Percentiles rank a stretch among this genome's conserved stretches.
Evolutionary conservation across 2,329 filamentous ascomycete species (phyloP).

Genomic region (Coniella vitis): DNA sequence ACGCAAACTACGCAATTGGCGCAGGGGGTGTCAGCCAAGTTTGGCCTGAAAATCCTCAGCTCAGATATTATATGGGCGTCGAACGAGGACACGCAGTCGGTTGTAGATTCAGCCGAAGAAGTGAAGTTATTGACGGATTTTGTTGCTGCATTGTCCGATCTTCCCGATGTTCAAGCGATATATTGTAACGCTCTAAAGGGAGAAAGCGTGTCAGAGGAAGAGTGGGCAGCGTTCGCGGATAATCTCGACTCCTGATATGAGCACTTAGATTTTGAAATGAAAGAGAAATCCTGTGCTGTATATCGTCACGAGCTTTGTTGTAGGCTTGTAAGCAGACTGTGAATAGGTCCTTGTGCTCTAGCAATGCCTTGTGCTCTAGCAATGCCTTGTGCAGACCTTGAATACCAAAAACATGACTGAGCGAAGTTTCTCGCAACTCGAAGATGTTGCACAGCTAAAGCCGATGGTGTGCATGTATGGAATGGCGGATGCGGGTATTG

Average conservation of each 20-base stretch:
- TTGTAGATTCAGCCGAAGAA: slow-evolving; percentile 50
- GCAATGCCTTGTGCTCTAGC: too few species aligned
- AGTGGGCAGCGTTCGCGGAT: slow-evolving; percentile 47
- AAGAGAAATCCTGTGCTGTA: not conserved
- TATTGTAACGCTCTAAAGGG: slow-evolving; percentile 63
- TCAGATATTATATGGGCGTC: slow-evolving; percentile 81
- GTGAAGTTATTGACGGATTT: slow-evolving; percentile 54
- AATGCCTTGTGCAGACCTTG: too few species aligned
- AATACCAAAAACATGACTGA: too few species aligned
- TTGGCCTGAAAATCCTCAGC: slow-evolving; percentile 61
- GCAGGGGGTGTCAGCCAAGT: slow-evolving; percentile 53
- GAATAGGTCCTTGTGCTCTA: too few species aligned
- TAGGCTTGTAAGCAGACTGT: too few species aligned
- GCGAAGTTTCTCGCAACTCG: too few species aligned
- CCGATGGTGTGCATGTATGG: too few species aligned
- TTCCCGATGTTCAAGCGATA: slow-evolving; percentile 68
- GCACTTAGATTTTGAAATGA: not conserved
- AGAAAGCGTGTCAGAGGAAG: slow-evolving; percentile 37
- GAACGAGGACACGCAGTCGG: slow-evolving; percentile 70
- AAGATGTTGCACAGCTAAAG: too few species aligned
- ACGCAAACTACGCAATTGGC: slow-evolving; percentile 57
- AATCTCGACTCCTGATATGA: slow-evolving; percentile 38
- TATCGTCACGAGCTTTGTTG: too few species aligned
- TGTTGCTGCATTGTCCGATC: slow-evolving; percentile 54
- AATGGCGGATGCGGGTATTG: too few species aligned